Evolutionary conservation across 1,139 yeast species (phyloP), one percentile per base, ranked within the genome.

Genomic region (Sugiyamaella xylanicola): DNA sequence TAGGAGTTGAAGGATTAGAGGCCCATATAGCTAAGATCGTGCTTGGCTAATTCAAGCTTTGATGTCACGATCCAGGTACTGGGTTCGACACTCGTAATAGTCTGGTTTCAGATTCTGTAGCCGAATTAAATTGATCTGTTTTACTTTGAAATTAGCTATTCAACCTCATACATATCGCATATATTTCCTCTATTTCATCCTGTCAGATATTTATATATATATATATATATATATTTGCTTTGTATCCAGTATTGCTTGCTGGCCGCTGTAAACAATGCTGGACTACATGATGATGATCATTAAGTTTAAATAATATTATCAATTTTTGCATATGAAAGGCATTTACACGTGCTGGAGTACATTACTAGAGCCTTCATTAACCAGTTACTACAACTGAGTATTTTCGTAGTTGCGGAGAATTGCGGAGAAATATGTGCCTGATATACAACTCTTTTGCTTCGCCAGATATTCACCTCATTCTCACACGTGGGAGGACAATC

Each of bases 261-360:
- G 9, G 8, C 9, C 9, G 29, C 13, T 7, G 4, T 32, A 15
- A 13, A 32, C 15, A 32, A 32, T 13, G 15, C 4, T 32, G 15
- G 13, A 4, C 15, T n/a, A 32, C 37, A 32, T 8, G 37, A 11
- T 25, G 32, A 11, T 32, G 37, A 32, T 32, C 37, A 15, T 32
- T 15, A 32, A 32, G 37, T 13, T 32, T 32, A 32, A 25, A 32
- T 32, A 32, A 32, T 32, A 32, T 32, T 11, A 32, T 8, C 32
- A 42, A 42, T 22, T 21, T 20, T 22, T 16, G 45, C 45, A 42
- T 42, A 42, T 42, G 45, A 42, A 42, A 22, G 17, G 7, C 19
- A 9, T 42, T 42, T 17, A 43, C 47, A 43, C 47, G 47, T 43
- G 47, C 29, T 43, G 37, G 37, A 27, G 16, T 11, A 25, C 29